Conservation (phyloP, 2,329 filamentous ascomycete genomes). For the Dactylonectria estremocensis region DNA sequence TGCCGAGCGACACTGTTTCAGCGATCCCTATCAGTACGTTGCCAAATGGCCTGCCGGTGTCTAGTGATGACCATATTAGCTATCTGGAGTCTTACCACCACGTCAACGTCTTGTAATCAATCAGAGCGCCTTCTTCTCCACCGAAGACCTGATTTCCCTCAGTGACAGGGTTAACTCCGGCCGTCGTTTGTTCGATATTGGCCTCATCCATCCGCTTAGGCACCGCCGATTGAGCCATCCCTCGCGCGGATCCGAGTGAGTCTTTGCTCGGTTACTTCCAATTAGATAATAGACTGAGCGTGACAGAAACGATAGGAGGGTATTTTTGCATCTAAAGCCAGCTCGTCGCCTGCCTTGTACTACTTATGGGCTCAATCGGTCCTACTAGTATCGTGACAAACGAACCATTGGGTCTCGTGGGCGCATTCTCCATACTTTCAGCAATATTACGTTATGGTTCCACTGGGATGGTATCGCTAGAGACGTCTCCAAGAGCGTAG, state of each 20-base stretch:
- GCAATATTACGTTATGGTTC: slow-evolving; percentile 43
- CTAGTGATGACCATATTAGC: accelerated
- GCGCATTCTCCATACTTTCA: slow-evolving; percentile 22
- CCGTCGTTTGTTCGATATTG: background rate
- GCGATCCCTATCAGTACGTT: slow-evolving; percentile 62
- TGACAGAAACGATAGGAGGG: background rate
- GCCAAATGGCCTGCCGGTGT: slow-evolving; percentile 47
- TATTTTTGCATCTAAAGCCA: background rate
- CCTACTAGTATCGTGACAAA: background rate
- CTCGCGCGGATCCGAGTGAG: too few species aligned
- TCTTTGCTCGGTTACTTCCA: too few species aligned
- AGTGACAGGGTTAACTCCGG: background rate
- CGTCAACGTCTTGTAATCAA: slow-evolving; percentile 56
- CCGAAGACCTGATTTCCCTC: slow-evolving; percentile 20
- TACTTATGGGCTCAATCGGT: background rate
- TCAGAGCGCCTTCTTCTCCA: slow-evolving; percentile 43
- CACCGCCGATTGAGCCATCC: background rate
- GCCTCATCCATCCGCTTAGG: background rate
- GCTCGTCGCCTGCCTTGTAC: background rate
- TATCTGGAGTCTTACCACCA: slow-evolving; percentile 54
- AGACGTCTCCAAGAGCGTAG: background rate
- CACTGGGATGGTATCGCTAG: slow-evolving; percentile 7
- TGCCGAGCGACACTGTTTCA: slow-evolving; percentile 63
- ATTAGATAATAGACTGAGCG: background rate
- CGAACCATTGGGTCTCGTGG: background rate